A percentile compares a stretch with the other conserved stretches of the same genome.
phyloP scores from a whole-genome alignment of 1,284 basidiomycete genomes.

The Pholiota adiposa region DNA sequence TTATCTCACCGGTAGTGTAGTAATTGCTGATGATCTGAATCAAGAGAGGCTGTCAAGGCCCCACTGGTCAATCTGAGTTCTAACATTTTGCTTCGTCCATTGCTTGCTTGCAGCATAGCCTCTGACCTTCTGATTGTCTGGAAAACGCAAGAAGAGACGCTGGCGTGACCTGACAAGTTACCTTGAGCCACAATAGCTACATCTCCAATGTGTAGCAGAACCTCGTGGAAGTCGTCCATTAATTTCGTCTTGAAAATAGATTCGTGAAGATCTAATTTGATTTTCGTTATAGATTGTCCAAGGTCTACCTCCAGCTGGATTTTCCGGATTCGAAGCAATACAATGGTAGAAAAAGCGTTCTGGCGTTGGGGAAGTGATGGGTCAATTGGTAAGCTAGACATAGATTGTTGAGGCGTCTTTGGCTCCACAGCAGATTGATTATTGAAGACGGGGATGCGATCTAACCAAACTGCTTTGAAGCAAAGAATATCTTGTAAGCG shows the following conservation, averaged over 20 bases:
- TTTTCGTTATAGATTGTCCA: slow-evolving; percentile 72
- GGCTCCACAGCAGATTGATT: slow-evolving; percentile 38
- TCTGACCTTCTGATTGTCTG: slow-evolving; percentile 68
- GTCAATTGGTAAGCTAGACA: neutral
- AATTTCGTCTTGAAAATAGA: slow-evolving; percentile 64
- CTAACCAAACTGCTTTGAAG: slow-evolving; percentile 91
- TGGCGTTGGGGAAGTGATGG: slow-evolving; percentile 4
- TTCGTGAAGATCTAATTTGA: slow-evolving; percentile 68
- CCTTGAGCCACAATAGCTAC: slow-evolving; percentile 70
- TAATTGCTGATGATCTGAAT: slow-evolving; percentile 79
- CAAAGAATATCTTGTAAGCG: slow-evolving; percentile 85
- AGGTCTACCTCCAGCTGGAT: slow-evolving; percentile 79
- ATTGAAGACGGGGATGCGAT: slow-evolving; percentile 77
- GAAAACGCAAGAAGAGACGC: slow-evolving; percentile 77
- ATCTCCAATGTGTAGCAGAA: slow-evolving; percentile 70
- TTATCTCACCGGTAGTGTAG: slow-evolving; percentile 75
- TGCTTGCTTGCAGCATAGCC: slow-evolving; percentile 32
- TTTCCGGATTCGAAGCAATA: slow-evolving; percentile 72
- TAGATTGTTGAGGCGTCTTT: slow-evolving; percentile 25
- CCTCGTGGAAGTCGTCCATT: slow-evolving; percentile 57
- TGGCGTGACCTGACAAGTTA: slow-evolving; percentile 73
- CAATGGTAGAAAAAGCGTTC: slow-evolving; percentile 57
- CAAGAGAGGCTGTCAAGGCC: slow-evolving; percentile 65
- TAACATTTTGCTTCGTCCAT: slow-evolving; percentile 57
- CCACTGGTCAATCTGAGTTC: slow-evolving; percentile 81